Conservation (phyloP, 2,329 filamentous ascomycete species). For the Colletotrichum falcatum region DNA sequence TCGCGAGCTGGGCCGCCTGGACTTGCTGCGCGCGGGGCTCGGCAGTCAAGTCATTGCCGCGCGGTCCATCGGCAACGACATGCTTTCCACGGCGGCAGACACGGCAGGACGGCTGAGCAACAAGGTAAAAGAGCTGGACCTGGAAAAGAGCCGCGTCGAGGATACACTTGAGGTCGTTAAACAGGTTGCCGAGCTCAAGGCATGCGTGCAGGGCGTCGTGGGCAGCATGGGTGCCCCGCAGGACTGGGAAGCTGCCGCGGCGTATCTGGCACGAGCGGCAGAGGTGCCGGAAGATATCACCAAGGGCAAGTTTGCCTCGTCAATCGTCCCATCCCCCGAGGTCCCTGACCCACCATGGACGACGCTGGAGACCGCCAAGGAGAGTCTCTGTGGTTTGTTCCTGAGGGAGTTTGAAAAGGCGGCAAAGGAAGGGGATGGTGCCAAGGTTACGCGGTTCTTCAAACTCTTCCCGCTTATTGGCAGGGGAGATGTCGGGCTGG, state of each 20-base stretch:
- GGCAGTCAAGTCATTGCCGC: slow-evolving; percentile 88
- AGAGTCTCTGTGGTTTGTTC: slow-evolving; percentile 91
- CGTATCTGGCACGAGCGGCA: slow-evolving; percentile 85
- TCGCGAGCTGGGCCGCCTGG: slow-evolving; percentile 86
- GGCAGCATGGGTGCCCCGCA: slow-evolving; percentile 98
- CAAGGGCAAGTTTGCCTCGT: slow-evolving; percentile 86
- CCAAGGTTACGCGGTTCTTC: slow-evolving; percentile 95
- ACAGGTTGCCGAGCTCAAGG: slow-evolving; percentile 96
- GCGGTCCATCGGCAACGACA: slow-evolving; percentile 86
- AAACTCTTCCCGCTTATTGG: slow-evolving; percentile 97
- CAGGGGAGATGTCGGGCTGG: slow-evolving; percentile 86
- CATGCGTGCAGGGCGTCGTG: slow-evolving; percentile 92
- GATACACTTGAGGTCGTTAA: slow-evolving; percentile 92
- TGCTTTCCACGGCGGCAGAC: slow-evolving; percentile 87
- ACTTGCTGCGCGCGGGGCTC: slow-evolving; percentile 88
- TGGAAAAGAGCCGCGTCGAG: slow-evolving; percentile 92
- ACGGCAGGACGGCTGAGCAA: slow-evolving; percentile 88
- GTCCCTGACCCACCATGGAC: slow-evolving; percentile 91
- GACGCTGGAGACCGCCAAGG: slow-evolving; percentile 87
- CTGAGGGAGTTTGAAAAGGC: slow-evolving; percentile 95
- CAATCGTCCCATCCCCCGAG: slow-evolving; percentile 94
- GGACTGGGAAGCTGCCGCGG: slow-evolving; percentile 97
- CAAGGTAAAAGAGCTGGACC: slow-evolving; percentile 87
- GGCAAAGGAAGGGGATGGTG: slow-evolving; percentile 85
- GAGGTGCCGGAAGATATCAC: slow-evolving; percentile 85